Evolutionary conservation across 2,329 filamentous ascomycete species (phyloP).

Genomic region (Grosmannia huntii): DNA sequence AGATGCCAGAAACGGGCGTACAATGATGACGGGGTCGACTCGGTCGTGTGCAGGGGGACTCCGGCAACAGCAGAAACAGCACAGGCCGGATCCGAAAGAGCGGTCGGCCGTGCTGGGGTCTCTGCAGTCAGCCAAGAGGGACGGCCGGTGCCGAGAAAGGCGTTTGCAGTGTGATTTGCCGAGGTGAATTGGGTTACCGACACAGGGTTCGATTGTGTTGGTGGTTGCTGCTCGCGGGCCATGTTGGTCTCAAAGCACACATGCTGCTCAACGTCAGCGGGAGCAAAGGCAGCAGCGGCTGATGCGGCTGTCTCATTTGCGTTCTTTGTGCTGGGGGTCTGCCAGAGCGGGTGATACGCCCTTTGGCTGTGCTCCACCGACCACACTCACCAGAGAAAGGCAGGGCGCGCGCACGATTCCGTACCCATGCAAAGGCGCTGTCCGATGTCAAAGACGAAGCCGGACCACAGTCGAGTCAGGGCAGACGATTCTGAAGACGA

Average conservation of each 20-base stretch:
- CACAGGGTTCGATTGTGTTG: background rate
- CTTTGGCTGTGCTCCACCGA: background rate
- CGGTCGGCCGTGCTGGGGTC: background rate
- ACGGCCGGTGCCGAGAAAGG: slow-evolving; percentile 17
- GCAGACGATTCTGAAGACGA: background rate
- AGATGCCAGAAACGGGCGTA: background rate
- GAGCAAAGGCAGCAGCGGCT: background rate
- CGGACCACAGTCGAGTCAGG: background rate
- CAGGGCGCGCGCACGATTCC: background rate
- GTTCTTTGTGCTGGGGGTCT: background rate
- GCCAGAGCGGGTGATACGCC: background rate
- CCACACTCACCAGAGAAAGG: background rate
- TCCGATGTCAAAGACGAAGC: background rate
- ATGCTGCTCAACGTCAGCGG: background rate
- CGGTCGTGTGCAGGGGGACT: background rate
- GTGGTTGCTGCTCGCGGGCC: background rate
- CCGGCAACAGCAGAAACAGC: background rate
- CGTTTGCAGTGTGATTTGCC: slow-evolving; percentile 19
- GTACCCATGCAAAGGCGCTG: background rate
- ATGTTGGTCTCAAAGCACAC: background rate
- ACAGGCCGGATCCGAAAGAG: background rate
- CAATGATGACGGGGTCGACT: background rate
- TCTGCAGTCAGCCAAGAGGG: slow-evolving; percentile 17
- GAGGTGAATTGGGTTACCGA: slow-evolving; percentile 7
- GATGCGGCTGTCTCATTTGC: background rate